Conservation (phyloP, 768 basidiomycete genomes). For the Trametes cinnabarina region DNA sequence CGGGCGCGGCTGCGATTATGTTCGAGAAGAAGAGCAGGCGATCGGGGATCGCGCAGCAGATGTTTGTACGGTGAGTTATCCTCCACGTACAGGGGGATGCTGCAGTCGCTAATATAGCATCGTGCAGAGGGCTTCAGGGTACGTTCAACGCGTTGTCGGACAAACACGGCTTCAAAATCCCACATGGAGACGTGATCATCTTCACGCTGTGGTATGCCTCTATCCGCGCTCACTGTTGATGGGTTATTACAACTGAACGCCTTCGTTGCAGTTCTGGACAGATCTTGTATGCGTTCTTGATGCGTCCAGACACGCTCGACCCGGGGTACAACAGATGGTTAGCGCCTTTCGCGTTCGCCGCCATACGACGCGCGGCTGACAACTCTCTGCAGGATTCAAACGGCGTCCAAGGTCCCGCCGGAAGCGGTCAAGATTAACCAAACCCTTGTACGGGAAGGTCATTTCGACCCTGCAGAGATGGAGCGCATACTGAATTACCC, state of each 20-base stretch:
- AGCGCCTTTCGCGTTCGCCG: constrained; percentile 12
- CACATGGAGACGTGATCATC: constrained; percentile 79
- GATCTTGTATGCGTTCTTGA: constrained; percentile 76
- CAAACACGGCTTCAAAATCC: constrained; percentile 65
- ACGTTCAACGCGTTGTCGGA: constrained; percentile 78
- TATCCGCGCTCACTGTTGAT: not conserved
- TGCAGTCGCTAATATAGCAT: not conserved
- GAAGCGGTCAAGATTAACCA: constrained; percentile 61
- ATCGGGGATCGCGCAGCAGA: constrained; percentile 74
- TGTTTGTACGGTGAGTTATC: constrained; percentile 75
- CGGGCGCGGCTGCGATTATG: constrained; percentile 70
- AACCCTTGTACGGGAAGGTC: constrained; percentile 55
- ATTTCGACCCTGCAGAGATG: constrained; percentile 54
- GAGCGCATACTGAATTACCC: constrained; percentile 49
- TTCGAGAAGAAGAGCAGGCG: constrained; percentile 72
- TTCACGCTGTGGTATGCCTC: constrained; percentile 67
- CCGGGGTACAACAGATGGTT: constrained; percentile 74
- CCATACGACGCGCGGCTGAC: not conserved
- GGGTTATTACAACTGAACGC: not conserved
- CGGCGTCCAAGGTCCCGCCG: constrained; percentile 61
- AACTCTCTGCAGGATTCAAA: constrained; percentile 54
- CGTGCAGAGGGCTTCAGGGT: constrained; percentile 78
- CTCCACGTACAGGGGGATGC: not conserved
- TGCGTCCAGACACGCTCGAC: constrained; percentile 84
- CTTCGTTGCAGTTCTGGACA: constrained; percentile 64